A percentile compares a stretch with the other conserved stretches of the same genome.
Evolutionary conservation across 1,284 basidiomycete species (phyloP).

Genomic region (Apiotrichum brassicae): DNA sequence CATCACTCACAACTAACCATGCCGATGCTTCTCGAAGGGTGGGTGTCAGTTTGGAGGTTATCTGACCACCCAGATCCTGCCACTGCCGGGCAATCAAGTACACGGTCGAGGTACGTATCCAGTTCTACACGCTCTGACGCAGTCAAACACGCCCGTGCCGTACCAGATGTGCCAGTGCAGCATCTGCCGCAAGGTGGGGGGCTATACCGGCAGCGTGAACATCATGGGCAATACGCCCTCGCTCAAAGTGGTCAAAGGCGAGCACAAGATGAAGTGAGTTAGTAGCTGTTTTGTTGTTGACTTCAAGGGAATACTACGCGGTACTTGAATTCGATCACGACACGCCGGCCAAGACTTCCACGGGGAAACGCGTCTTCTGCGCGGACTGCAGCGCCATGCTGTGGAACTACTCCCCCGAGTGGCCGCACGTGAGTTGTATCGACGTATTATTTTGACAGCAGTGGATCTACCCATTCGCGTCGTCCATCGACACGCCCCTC

Average conservation of each 20-base stretch:
- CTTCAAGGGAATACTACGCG: constrained; percentile 36
- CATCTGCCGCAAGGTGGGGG: constrained; percentile 46
- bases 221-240: constrained; percentile 46
- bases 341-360: constrained; percentile 25
- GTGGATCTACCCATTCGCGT: constrained; percentile 48
- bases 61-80: constrained; percentile 40
- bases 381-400: constrained; percentile 41
- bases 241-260: constrained; percentile 38
- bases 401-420: constrained; percentile 44
- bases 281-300: background rate
- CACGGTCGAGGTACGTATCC: constrained; percentile 31
- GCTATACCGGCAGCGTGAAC: constrained; percentile 45
- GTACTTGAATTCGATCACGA: constrained; percentile 37
- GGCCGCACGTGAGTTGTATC: constrained; percentile 29
- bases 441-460: constrained; percentile 5
- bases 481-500: constrained; percentile 41
- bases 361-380: constrained; percentile 41
- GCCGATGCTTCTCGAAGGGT: constrained; percentile 41
- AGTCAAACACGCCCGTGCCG: constrained; percentile 45
- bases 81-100: constrained; percentile 45
- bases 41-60: too few relatives aligned
- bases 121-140: background rate
- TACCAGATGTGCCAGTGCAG: constrained; percentile 45
- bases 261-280: constrained; percentile 43
- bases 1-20: constrained; percentile 14